Evolutionary conservation across 306 rosid genomes (phyloP), one percentile per base, ranked within the genome.

Genomic region (Begonia peltatifolia): DNA sequence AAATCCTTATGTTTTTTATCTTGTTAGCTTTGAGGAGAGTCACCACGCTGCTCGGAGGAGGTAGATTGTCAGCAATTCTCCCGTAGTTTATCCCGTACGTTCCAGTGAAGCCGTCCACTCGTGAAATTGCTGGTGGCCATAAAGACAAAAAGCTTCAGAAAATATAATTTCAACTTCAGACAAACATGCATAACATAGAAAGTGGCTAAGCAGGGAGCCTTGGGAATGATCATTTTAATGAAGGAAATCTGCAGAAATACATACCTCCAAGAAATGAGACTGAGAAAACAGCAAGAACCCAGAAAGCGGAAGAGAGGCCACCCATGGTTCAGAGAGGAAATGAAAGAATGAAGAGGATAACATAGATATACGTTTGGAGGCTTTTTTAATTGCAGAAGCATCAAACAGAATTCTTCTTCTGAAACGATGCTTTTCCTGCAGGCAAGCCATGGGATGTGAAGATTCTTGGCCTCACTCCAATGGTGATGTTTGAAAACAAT

Each of bases 31-130:
- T 90, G 35, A 90, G 77, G 9, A 90, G 77, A 2, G 97, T 90
- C 11, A 78, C 97, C 17, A 90, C 97, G 50, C 87, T 73, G 0
- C 75, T 53, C 0, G 97, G 97, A 11, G 94, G 53, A 3, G 87
- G 97, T 17, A 85, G 50, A 53, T 90, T 90, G 64, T 90, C 85
- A 13, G 94, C 83, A 60, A 80, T 58, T 47, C 87, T 76, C 14
- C 97, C 95, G 51, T 90, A 85, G 81, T 90, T 80, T 16, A 85
- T 76, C 64, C 97, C 97, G 59, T 90, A 85, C 36, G 97, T 85
- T 65, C 97, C 88, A 2, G 59, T 67, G 61, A 83, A 74, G 53
- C 73, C 64, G 10, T 60, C 70, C 12, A 65, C 72, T 58, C 71
- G 59, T 12, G 41, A 56, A 60, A 73, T 67, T 52, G 18, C 67